Evolutionary conservation across 805 yeast species (phyloP), one percentile per base, ranked within the genome.

Genomic region (Wickerhamiella domercqiae): DNA sequence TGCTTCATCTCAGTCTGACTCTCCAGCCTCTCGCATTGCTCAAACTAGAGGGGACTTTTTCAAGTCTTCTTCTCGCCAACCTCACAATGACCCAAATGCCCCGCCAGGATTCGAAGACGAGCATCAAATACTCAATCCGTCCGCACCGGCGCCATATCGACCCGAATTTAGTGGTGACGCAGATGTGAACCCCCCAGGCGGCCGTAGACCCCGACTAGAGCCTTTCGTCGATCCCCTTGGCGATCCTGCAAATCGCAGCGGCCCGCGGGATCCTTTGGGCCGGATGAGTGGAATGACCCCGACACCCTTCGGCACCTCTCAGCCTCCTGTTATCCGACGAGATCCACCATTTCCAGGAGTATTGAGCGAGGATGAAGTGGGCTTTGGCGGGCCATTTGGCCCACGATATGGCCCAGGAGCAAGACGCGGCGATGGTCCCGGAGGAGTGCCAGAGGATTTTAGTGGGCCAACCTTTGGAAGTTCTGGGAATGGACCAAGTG

Each of bases 31-130:
- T n/a, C n/a, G n/a, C n/a, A n/a, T n/a, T n/a, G n/a, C n/a, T n/a
- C n/a, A n/a, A n/a, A n/a, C n/a, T n/a, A n/a, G n/a, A n/a, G n/a
- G n/a, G n/a, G n/a, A n/a, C n/a, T n/a, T n/a, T n/a, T n/a, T n/a
- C n/a, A n/a, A n/a, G n/a, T n/a, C n/a, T n/a, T n/a, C n/a, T n/a
- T n/a, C n/a, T n/a, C n/a, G n/a, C n/a, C n/a, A n/a, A n/a, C 26
- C 32, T 9, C 20, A 40, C 15, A n/a, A 39, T 2, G 44, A 44
- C 15, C 45, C 55, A 3, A 50, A 50, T 3, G 49, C 47, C 2
- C 60, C 61, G 5, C 66, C 66, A 1, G 64, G 60, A 5, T 61
- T 67, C 44, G 72, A 67, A 30, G 70, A 67, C 45, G 66, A 62
- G 39, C 53, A 54, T 37, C 55, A 56, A 33, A 42, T 58, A 32